Evolutionary conservation across 2,329 filamentous ascomycete genomes (phyloP).

Genomic region (Aspergillus sp.): DNA sequence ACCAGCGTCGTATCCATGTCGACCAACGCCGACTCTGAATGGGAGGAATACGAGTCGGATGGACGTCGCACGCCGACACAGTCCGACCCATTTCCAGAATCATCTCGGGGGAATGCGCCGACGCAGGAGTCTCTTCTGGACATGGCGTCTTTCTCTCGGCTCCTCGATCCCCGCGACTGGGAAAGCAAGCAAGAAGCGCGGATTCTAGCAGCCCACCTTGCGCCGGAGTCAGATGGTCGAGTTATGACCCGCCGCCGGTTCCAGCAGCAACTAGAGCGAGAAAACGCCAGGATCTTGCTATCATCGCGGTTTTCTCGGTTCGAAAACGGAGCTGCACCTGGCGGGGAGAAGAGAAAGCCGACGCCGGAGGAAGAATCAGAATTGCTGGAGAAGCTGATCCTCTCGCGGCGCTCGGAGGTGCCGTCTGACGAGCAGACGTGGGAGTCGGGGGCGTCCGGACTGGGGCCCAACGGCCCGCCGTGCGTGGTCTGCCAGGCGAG

Average conservation of each 20-base stretch:
- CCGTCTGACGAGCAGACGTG: slow-evolving; percentile 38
- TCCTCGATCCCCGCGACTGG: slow-evolving; percentile 68
- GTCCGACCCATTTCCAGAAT: slow-evolving; percentile 47
- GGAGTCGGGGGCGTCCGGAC: slow-evolving; percentile 62
- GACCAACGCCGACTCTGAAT: slow-evolving; percentile 43
- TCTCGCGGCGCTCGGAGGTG: slow-evolving; percentile 40
- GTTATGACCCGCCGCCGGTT: slow-evolving; percentile 78
- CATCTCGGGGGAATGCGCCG: slow-evolving; percentile 34
- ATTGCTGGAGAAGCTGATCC: slow-evolving; percentile 50
- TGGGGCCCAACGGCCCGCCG: slow-evolving; percentile 66
- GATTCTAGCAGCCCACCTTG: slow-evolving; percentile 70
- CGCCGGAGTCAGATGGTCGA: slow-evolving; percentile 43
- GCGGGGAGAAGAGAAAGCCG: slow-evolving; percentile 20
- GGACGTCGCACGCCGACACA: slow-evolving; percentile 64
- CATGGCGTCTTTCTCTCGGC: slow-evolving; percentile 60
- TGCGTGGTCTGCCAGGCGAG: slow-evolving; percentile 88
- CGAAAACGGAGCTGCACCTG: slow-evolving; percentile 4
- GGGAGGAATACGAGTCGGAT: slow-evolving; percentile 40
- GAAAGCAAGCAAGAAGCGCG: slow-evolving; percentile 75
- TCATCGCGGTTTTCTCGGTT: slow-evolving; percentile 32
- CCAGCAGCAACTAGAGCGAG: slow-evolving; percentile 55
- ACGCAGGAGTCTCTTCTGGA: slow-evolving; percentile 58
- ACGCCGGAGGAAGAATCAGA: slow-evolving; percentile 47
- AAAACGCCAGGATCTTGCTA: slow-evolving; percentile 60
- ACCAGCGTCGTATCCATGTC: slow-evolving; percentile 71